Percentiles rank a stretch among this genome's conserved stretches.
Evolutionary conservation across 2,329 filamentous ascomycete species (phyloP).

Genomic region (Ascosphaera pollenicola): DNA sequence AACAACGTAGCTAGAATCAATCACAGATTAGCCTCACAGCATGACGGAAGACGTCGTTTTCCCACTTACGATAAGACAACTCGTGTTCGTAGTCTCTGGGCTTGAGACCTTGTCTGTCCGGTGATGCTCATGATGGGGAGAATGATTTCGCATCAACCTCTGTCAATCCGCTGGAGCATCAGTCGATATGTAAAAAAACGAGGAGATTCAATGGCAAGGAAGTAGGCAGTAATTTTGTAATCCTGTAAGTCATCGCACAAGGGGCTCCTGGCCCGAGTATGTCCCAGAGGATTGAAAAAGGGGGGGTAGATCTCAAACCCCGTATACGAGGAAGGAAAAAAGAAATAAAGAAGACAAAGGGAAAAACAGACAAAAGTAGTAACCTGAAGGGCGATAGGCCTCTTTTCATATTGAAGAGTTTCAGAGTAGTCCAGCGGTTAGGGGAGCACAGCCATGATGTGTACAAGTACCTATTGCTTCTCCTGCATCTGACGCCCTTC

Average conservation of each 20-base stretch:
- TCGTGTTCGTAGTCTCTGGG: slow-evolving; percentile 19
- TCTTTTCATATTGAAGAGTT: not conserved
- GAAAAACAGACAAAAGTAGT: not conserved
- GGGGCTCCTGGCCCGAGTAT: not conserved
- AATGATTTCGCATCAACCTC: not conserved
- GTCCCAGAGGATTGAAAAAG: not conserved
- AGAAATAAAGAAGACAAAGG: not conserved
- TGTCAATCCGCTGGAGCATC: not conserved
- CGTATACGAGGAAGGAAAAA: not conserved
- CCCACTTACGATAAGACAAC: slow-evolving; percentile 29
- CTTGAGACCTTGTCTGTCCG: not conserved
- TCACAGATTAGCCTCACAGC: not conserved
- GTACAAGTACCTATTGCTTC: not conserved
- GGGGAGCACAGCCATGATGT: not conserved
- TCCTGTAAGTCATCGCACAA: not conserved
- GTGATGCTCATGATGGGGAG: not conserved
- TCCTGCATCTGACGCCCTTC: not conserved
- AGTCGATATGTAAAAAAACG: slow-evolving; percentile 5
- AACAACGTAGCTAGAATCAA: slow-evolving; percentile 26
- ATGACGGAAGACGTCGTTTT: not conserved
- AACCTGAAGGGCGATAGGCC: not conserved
- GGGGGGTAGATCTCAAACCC: not conserved
- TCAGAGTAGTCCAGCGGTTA: not conserved
- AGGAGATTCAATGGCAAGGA: slow-evolving; percentile 2
- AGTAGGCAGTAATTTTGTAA: not conserved